Evolutionary conservation across 2,329 filamentous ascomycete genomes (phyloP), one percentile per base, ranked within the genome.

Genomic region (Phialophora verrucosa): DNA sequence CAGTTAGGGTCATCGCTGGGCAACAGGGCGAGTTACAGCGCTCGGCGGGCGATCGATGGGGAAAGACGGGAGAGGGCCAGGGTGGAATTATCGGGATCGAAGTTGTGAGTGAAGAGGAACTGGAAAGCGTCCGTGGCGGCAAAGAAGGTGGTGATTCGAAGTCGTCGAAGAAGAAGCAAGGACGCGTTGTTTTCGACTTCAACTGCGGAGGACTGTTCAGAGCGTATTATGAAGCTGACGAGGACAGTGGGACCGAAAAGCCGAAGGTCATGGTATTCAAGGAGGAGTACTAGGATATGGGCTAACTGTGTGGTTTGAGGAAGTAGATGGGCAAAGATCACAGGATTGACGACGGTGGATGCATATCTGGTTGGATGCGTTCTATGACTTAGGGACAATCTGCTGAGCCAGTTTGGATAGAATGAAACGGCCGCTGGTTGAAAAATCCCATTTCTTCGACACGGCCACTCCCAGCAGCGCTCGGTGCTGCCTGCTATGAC

Each of bases 121-220:
- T 12, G 0, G 53, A 32, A 14, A 2, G 25, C 14, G 14, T 14
- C 5, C 10, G 27, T 11, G 25, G 53, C 35, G 53, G 7, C 8
- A 32, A 55, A 11, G 17, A 11, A 11, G 27, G 7, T 14, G 2
- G 53, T 20, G 53, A 35, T n/a, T 11, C 20, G 53, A 55, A 32
- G 20, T 31, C 49, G 20, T 31, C 49, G 20, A 63, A n/a, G 42
- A 63, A 75, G 47, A 66, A 72, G 42, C 73, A 70, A 31, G 80
- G 81, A 0, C 82, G 85, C 59, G 83, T 96, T 5, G 79, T 93
- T 17, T 90, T 88, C 76, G 91, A 93, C 72, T 93, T 89, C 76
- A 96, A 97, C 75, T 95, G 91, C 72, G 90, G 89, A 4, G 93
- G 93, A 0, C 93, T 97, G 91, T 95, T 93, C 74, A 84, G 92